Conservation (phyloP, 2,329 filamentous ascomycete genomes). For the Fusarium longipes region DNA sequence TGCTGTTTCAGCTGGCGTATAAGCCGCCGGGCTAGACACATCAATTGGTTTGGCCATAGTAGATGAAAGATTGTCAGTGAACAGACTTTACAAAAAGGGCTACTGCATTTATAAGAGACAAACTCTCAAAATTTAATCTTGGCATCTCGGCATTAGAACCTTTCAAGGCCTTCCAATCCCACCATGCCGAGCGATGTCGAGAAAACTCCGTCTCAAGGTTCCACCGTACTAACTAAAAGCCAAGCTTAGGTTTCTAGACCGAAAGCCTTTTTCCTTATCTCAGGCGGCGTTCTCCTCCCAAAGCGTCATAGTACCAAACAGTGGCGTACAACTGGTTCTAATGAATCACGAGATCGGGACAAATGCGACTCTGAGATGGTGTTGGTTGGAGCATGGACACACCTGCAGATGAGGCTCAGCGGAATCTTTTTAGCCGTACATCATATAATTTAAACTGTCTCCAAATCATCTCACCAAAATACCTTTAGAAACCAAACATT, state of each 20-base stretch:
- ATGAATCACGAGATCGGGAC: not conserved
- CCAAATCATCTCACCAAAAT: too few species aligned
- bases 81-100: not conserved
- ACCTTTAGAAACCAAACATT: not conserved
- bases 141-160: slow-evolving; percentile 2
- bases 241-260: slow-evolving; percentile 13
- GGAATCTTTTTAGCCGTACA: not conserved
- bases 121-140: not conserved
- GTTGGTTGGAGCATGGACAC: not conserved
- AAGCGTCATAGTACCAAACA: not conserved
- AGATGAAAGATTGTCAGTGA: not conserved
- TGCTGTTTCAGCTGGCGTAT: slow-evolving; percentile 41
- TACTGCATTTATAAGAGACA: too few species aligned
- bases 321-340: not conserved
- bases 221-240: slow-evolving; percentile 16
- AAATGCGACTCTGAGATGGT: slow-evolving; percentile 1
- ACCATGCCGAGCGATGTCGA: slow-evolving; percentile 30
- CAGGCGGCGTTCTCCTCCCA: not conserved
- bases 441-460: not conserved
- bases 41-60: slow-evolving; percentile 19
- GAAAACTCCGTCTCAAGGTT: slow-evolving; percentile 26
- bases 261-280: slow-evolving; percentile 10
- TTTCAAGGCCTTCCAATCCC: slow-evolving; percentile 1
- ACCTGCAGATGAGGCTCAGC: slow-evolving; percentile 27
- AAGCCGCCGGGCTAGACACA: slow-evolving; percentile 17